Evolutionary conservation across 2,329 filamentous ascomycete species (phyloP).

Genomic region (Fusarium citri): DNA sequence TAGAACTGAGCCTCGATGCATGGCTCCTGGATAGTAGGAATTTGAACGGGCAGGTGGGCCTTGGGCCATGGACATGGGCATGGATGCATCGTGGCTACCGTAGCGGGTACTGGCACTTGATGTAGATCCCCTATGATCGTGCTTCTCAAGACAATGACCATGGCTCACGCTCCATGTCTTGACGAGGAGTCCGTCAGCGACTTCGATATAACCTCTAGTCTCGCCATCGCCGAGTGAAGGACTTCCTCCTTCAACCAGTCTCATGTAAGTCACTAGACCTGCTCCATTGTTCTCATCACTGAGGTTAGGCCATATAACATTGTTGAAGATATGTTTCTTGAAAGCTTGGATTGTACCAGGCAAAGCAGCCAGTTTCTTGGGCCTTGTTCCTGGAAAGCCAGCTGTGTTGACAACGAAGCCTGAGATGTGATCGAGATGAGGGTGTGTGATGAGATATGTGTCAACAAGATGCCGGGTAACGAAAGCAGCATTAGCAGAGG

Average conservation of each 20-base stretch:
- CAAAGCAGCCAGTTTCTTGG: slow-evolving; percentile 87
- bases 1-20: slow-evolving; percentile 44
- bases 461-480: slow-evolving; percentile 84
- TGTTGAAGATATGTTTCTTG: slow-evolving; percentile 96
- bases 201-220: slow-evolving; percentile 84
- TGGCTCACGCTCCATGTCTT: slow-evolving; percentile 91
- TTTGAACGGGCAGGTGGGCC: slow-evolving; percentile 44
- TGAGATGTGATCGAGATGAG: slow-evolving; percentile 94
- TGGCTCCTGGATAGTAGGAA: slow-evolving; percentile 41
- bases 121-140: slow-evolving; percentile 70
- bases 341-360: slow-evolving; percentile 92
- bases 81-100: slow-evolving; percentile 61
- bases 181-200: slow-evolving; percentile 89
- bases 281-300: slow-evolving; percentile 96
- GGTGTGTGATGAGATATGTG: slow-evolving; percentile 92
- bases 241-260: slow-evolving; percentile 89
- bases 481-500: slow-evolving; percentile 83
- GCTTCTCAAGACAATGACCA: slow-evolving; percentile 84
- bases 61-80: slow-evolving; percentile 48
- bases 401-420: slow-evolving; percentile 96
- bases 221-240: slow-evolving; percentile 84
- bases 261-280: slow-evolving; percentile 89
- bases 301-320: slow-evolving; percentile 96
- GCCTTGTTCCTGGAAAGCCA: slow-evolving; percentile 80
- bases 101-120: slow-evolving; percentile 64